phyloP scores from a whole-genome alignment of 2,329 filamentous ascomycete species.

The Nemania sp. region DNA sequence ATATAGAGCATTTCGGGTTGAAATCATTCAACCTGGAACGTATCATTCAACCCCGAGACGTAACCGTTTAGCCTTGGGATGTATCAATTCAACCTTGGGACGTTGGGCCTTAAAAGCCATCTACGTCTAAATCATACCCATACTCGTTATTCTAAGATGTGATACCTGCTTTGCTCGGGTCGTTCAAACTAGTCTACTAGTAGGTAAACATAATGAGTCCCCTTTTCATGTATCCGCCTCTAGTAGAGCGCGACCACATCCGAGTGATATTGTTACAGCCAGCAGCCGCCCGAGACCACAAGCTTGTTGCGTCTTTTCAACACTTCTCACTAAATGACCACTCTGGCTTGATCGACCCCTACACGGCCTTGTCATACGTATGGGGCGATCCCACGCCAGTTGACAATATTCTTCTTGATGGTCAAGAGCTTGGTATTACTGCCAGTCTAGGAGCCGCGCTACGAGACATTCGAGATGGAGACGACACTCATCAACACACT shows the following conservation, averaged over 20 bases:
- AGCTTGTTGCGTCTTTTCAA: not conserved
- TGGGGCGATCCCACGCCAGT: not conserved
- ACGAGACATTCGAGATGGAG: constrained; percentile 1
- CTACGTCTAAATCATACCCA: too few relatives aligned
- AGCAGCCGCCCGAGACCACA: not conserved
- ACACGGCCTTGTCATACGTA: constrained; percentile 9
- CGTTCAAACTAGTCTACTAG: too few relatives aligned
- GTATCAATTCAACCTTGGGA: too few relatives aligned
- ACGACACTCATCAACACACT: not conserved
- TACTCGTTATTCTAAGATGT: too few relatives aligned
- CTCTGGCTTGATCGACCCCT: not conserved
- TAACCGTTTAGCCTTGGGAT: too few relatives aligned
- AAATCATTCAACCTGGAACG: not conserved
- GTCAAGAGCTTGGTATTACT: not conserved
- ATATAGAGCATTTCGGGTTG: not conserved
- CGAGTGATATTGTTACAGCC: not conserved
- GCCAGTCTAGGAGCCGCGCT: not conserved
- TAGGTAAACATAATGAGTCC: not conserved
- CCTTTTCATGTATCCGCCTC: not conserved
- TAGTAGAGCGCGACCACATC: not conserved
- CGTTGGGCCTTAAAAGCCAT: too few relatives aligned
- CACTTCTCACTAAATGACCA: not conserved
- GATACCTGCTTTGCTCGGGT: too few relatives aligned
- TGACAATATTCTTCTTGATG: not conserved
- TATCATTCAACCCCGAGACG: too few relatives aligned